Conservation (phyloP, 2,329 filamentous ascomycete genomes). For the Fusarium abutilonis region DNA sequence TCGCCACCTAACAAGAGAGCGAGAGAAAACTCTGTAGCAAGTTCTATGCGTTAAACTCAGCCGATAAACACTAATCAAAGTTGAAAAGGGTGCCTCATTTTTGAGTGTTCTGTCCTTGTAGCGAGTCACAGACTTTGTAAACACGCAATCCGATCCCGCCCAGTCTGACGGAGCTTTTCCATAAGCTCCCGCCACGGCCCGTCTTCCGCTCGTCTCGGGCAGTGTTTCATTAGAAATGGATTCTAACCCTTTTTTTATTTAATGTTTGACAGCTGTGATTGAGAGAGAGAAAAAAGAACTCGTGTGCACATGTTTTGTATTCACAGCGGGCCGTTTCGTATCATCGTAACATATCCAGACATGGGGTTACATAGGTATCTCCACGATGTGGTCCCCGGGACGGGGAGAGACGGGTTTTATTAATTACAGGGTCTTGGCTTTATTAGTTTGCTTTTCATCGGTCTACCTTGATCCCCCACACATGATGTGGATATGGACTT, state of each 20-base stretch:
- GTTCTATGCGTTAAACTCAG: slow-evolving; percentile 6
- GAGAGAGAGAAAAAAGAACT: too few species aligned
- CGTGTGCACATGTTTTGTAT: too few species aligned
- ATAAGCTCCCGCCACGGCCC: slow-evolving; percentile 29
- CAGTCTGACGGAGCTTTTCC: slow-evolving; percentile 4
- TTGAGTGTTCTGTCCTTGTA: neutral
- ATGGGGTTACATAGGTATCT: neutral
- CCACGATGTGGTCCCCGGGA: slow-evolving; percentile 13
- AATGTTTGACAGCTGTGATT: neutral
- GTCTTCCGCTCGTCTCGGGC: slow-evolving; percentile 17
- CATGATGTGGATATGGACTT: neutral
- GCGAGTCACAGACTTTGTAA: neutral
- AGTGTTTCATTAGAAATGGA: slow-evolving; percentile 20
- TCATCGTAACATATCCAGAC: neutral
- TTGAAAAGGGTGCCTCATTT: neutral
- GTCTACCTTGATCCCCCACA: neutral
- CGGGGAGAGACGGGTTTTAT: slow-evolving; percentile 24
- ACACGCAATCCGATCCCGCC: neutral
- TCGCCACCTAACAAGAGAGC: slow-evolving; percentile 3
- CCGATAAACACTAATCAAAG: neutral
- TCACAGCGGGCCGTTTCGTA: too few species aligned
- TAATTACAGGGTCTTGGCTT: slow-evolving; percentile 24
- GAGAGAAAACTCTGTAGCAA: neutral
- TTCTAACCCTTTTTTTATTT: neutral
- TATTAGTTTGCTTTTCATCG: neutral